phyloP scores from a whole-genome alignment of 2,329 filamentous ascomycete genomes.

The Aureobasidium pullulans region DNA sequence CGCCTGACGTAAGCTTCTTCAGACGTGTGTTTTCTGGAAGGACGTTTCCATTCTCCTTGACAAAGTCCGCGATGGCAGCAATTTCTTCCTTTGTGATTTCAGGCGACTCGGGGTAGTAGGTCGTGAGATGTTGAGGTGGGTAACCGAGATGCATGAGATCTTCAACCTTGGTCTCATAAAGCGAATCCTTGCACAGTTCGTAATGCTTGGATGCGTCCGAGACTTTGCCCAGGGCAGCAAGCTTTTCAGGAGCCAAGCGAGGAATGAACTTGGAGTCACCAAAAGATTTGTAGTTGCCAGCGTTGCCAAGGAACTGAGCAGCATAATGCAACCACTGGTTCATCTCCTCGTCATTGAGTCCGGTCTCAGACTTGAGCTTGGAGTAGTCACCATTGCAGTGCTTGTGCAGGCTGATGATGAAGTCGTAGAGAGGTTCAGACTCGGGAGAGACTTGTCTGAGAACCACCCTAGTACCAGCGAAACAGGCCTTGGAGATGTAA shows the following conservation, averaged over 20 bases:
- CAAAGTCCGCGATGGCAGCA: conserved; percentile 37
- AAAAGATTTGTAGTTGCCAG: conserved; percentile 48
- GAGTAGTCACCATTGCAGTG: conserved; percentile 43
- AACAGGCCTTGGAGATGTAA: conserved; percentile 56
- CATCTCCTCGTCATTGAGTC: conserved; percentile 34
- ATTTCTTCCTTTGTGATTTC: conserved; percentile 43
- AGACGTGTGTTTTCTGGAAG: conserved; percentile 46
- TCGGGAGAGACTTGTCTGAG: conserved; percentile 47
- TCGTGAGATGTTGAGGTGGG: conserved; percentile 41
- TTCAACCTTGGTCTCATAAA: conserved; percentile 37
- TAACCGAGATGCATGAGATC: conserved; percentile 43
- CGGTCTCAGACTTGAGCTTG: conserved; percentile 34
- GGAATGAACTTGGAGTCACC: conserved; percentile 46
- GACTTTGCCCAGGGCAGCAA: conserved; percentile 38
- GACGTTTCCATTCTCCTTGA: conserved; percentile 37
- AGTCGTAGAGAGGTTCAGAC: conserved; percentile 47
- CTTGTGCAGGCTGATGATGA: conserved; percentile 45
- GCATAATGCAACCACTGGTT: conserved; percentile 35
- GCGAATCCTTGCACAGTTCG: conserved; percentile 36
- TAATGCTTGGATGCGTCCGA: conserved; percentile 34
- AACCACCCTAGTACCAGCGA: conserved; percentile 44
- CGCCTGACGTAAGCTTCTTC: conserved; percentile 35
- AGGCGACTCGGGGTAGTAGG: conserved; percentile 44
- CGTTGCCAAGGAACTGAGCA: conserved; percentile 46
- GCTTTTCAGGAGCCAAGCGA: conserved; percentile 35